Percentiles rank a stretch among this genome's conserved stretches.
phyloP scores from a whole-genome alignment of 2,329 filamentous ascomycete species.

The Diaporthe citrichinensis region DNA sequence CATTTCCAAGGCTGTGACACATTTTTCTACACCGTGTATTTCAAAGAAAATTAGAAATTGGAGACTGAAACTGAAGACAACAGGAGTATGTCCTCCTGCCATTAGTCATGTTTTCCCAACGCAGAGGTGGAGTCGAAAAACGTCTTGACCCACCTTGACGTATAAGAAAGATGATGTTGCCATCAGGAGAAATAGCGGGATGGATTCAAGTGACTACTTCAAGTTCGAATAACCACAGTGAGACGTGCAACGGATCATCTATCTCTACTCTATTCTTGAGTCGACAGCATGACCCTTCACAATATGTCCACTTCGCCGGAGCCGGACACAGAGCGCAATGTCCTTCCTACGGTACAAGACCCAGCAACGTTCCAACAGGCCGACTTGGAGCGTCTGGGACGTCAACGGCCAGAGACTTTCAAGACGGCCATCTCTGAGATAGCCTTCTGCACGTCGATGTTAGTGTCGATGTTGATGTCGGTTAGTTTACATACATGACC shows the following conservation, averaged over 20 bases:
- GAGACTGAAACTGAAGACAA: not conserved
- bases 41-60: slow-evolving; percentile 4
- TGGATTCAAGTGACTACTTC: not conserved
- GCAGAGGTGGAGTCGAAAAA: not conserved
- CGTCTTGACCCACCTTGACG: slow-evolving; percentile 2
- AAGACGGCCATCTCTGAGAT: slow-evolving; percentile 64
- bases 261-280: not conserved
- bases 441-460: slow-evolving; percentile 71
- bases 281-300: slow-evolving; percentile 15
- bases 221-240: not conserved
- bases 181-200: not conserved
- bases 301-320: not conserved
- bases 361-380: slow-evolving; percentile 45
- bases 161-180: slow-evolving; percentile 26
- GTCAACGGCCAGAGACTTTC: slow-evolving; percentile 69
- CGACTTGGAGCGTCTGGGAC: slow-evolving; percentile 69
- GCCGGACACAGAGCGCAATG: not conserved
- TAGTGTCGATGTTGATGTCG: slow-evolving; percentile 70
- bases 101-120: not conserved
- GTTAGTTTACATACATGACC: slow-evolving; percentile 48
- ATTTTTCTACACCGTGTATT: slow-evolving; percentile 9
- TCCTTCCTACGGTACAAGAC: slow-evolving; percentile 19
- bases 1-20: not conserved
- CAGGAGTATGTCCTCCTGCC: not conserved
- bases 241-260: not conserved